A percentile compares a stretch with the other conserved stretches of the same genome.
Conservation (phyloP, 2,329 filamentous ascomycete genomes). For the Fusarium nematophilum region DNA sequence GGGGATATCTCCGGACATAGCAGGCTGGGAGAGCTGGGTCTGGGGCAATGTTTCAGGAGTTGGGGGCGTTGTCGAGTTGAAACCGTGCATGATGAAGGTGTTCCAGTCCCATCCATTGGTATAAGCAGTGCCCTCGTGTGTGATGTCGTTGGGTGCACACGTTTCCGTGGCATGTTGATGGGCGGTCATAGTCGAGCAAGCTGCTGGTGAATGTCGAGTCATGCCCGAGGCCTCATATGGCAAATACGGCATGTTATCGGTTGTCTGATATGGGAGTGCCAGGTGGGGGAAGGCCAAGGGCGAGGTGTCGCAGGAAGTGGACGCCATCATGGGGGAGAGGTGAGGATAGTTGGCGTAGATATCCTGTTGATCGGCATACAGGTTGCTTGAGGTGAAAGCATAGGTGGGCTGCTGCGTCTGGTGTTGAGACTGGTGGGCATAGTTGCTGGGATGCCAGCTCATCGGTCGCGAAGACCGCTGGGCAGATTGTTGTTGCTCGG, state of each 20-base stretch:
- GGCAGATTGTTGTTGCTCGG: constrained; percentile 30
- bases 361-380: constrained; percentile 56
- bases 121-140: constrained; percentile 21
- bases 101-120: constrained; percentile 55
- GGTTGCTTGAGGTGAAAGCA: constrained; percentile 51
- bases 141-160: constrained; percentile 39
- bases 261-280: constrained; percentile 57
- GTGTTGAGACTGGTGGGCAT: constrained; percentile 54
- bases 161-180: constrained; percentile 43
- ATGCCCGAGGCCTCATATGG: constrained; percentile 53
- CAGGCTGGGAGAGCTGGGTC: constrained; percentile 60
- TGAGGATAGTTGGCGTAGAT: constrained; percentile 55
- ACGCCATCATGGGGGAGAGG: constrained; percentile 63
- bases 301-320: constrained; percentile 69
- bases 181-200: constrained; percentile 41
- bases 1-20: constrained; percentile 62
- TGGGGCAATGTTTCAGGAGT: constrained; percentile 70
- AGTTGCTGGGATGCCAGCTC: constrained; percentile 80
- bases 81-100: constrained; percentile 57
- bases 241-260: constrained; percentile 54
- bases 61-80: constrained; percentile 64
- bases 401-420: constrained; percentile 54
- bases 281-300: constrained; percentile 67
- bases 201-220: constrained; percentile 45
- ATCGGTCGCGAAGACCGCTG: constrained; percentile 66